phyloP scores from a whole-genome alignment of 139 green algal species.

The Eudorina sp. region DNA sequence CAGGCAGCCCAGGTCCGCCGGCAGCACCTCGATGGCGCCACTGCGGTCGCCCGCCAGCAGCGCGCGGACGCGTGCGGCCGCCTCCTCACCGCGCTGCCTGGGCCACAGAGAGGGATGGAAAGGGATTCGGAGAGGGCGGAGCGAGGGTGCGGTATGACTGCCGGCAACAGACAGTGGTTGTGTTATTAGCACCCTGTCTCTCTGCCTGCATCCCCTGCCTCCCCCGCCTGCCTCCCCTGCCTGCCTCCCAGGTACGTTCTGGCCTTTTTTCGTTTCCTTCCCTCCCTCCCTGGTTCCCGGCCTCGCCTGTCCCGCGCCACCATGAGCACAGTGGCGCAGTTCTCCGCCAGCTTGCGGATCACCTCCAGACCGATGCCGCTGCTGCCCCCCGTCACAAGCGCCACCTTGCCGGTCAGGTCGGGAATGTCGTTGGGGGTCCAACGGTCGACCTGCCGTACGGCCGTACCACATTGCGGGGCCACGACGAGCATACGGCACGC shows the following conservation, averaged over 20 bases:
- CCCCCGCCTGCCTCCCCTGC: no score
- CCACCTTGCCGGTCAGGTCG: conserved; percentile 39
- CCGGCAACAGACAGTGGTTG: no score
- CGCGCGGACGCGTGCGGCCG: background rate
- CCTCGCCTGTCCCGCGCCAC: conserved; percentile 34
- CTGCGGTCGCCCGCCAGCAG: background rate
- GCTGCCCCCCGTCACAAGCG: conserved; percentile 49
- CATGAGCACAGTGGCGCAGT: conserved; percentile 42
- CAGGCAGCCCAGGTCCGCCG: background rate
- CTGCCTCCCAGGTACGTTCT: no score
- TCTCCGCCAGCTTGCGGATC: conserved; percentile 51
- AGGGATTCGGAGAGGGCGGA: no score
- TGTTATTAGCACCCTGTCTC: no score
- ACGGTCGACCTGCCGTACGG: background rate
- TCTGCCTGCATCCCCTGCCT: no score
- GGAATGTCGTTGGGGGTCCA: conserved; percentile 49
- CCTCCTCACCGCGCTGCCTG: conserved; percentile 28
- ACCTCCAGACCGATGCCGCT: conserved; percentile 49
- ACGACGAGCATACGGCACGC: no score
- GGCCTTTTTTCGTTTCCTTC: no score
- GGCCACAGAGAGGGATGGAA: no score
- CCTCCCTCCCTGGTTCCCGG: background rate
- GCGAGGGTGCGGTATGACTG: no score
- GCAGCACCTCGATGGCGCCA: conserved; percentile 11
- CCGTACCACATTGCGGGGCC: no score